phyloP scores from a whole-genome alignment of 2,329 filamentous ascomycete genomes.

The Fusarium sp. region DNA sequence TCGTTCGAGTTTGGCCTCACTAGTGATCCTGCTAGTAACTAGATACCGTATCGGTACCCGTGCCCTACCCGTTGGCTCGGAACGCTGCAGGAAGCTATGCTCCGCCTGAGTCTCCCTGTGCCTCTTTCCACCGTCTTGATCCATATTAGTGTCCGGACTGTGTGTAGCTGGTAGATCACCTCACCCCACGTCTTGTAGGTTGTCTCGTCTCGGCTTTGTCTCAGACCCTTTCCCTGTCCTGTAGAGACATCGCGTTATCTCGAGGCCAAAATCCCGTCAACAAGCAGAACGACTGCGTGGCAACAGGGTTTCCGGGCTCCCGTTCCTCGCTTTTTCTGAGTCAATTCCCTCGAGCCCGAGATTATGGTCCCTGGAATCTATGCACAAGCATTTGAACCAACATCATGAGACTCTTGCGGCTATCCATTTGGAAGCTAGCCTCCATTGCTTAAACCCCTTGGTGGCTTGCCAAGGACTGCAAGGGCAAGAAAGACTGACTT shows the following conservation, averaged over 20 bases:
- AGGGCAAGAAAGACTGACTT: slow-evolving; percentile 1
- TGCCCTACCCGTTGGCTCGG: slow-evolving; percentile 19
- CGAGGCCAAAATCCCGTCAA: neutral
- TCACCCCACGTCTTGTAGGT: neutral
- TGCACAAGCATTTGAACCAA: slow-evolving; percentile 10
- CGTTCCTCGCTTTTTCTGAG: slow-evolving; percentile 12
- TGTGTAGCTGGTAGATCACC: neutral
- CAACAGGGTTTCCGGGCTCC: slow-evolving; percentile 14
- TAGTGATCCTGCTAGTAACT: neutral
- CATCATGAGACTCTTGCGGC: slow-evolving; percentile 7
- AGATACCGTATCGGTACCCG: neutral
- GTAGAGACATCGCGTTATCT: slow-evolving; percentile 23
- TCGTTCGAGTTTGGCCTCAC: slow-evolving; percentile 1
- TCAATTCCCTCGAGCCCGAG: slow-evolving; percentile 9
- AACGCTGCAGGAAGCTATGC: slow-evolving; percentile 30
- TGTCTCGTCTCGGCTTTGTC: slow-evolving; percentile 26
- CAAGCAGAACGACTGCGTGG: slow-evolving; percentile 8
- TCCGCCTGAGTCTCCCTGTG: slow-evolving; percentile 12
- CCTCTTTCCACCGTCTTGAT: neutral
- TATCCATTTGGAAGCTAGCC: neutral
- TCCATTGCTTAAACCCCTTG: slow-evolving; percentile 13
- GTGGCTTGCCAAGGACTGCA: slow-evolving; percentile 5
- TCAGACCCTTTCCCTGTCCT: slow-evolving; percentile 23
- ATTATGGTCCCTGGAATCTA: slow-evolving; percentile 5
- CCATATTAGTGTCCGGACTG: neutral